Conservation (phyloP, 305 asterid species). For the Lippia alba region DNA sequence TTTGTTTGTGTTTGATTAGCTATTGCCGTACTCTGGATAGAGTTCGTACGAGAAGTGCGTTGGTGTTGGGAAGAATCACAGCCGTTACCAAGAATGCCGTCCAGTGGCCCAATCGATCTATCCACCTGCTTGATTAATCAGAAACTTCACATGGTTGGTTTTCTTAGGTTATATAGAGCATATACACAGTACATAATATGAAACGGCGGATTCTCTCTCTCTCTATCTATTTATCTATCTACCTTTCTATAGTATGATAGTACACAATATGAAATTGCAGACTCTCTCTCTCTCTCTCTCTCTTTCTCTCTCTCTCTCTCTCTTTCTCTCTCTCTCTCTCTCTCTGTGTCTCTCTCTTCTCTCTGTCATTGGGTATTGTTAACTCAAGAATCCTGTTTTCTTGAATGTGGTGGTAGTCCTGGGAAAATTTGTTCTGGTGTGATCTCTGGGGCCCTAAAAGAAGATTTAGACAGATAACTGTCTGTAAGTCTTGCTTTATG, state of each 20-base stretch:
- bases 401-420: background rate
- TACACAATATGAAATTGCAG: too few relatives aligned
- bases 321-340: constrained; percentile 6
- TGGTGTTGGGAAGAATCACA: constrained; percentile 99
- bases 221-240: background rate
- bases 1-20: constrained; percentile 55
- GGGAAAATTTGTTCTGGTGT: background rate
- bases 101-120: constrained; percentile 73
- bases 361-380: background rate
- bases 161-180: constrained; percentile 9
- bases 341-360: constrained; percentile 12
- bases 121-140: constrained; percentile 92
- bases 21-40: constrained; percentile 96
- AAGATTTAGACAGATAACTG: constrained; percentile 7
- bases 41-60: constrained; percentile 93
- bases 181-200: constrained; percentile 14
- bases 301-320: constrained; percentile 6
- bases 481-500: background rate
- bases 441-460: background rate
- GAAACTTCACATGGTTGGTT: constrained; percentile 93
- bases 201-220: constrained; percentile 1
- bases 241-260: too few relatives aligned
- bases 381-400: background rate
- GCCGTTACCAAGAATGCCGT: constrained; percentile 84
- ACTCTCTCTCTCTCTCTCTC: constrained; percentile 5